phyloP scores from a whole-genome alignment of 2,329 filamentous ascomycete genomes.

The Xylaria sp. region DNA sequence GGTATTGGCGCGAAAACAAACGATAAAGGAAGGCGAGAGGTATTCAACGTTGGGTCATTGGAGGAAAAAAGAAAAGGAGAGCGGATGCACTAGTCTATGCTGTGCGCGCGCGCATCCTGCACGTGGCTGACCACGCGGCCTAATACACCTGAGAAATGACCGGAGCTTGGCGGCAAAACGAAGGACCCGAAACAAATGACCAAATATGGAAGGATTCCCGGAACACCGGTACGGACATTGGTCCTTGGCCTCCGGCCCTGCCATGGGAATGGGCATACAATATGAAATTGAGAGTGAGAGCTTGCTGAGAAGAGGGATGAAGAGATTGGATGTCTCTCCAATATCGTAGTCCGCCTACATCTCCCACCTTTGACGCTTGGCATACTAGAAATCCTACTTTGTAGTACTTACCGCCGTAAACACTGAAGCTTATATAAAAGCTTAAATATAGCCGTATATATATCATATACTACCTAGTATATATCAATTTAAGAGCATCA shows the following conservation, averaged over 20 bases:
- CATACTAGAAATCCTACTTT: too few species aligned
- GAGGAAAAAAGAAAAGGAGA: constrained; percentile 18
- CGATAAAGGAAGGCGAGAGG: background rate
- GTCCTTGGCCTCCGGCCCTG: background rate
- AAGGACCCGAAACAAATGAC: background rate
- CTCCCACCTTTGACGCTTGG: too few species aligned
- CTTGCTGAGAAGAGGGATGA: too few species aligned
- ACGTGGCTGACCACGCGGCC: background rate
- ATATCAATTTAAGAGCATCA: too few species aligned
- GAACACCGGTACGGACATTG: background rate
- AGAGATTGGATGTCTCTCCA: too few species aligned
- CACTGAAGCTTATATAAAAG: too few species aligned
- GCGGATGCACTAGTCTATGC: background rate
- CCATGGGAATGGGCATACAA: too few species aligned
- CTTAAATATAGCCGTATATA: too few species aligned
- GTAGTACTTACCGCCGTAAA: too few species aligned
- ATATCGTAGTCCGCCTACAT: too few species aligned
- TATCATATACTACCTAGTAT: too few species aligned
- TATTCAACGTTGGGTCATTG: background rate
- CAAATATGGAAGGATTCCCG: background rate
- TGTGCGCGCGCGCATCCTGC: background rate
- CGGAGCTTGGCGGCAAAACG: background rate
- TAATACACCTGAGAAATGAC: background rate
- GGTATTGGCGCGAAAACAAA: constrained; percentile 27
- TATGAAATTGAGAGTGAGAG: too few species aligned